Conservation (phyloP, 257 asterid species). For the Nemophila menziesii region DNA sequence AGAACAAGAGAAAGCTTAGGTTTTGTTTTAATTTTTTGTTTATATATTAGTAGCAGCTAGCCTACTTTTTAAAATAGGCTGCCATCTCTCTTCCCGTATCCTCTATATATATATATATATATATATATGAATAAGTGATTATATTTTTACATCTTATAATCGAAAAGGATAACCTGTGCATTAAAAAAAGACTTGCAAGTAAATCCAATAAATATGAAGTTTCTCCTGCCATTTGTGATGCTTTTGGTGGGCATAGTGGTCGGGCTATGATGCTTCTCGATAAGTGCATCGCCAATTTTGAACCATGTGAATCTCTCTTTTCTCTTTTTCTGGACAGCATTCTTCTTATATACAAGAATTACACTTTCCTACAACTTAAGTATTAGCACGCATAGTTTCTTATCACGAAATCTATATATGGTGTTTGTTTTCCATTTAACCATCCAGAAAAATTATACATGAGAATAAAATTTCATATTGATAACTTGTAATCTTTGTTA, state of each 20-base stretch:
- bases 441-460: not conserved
- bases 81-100: no score
- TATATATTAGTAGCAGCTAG: no score
- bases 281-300: conserved; percentile 73
- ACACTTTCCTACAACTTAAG: not conserved
- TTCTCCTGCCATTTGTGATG: conserved; percentile 9
- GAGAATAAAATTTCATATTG: not conserved
- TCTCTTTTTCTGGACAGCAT: not conserved
- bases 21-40: no score
- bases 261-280: conserved; percentile 54
- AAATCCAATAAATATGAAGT: conserved; percentile 5
- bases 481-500: not conserved
- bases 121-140: no score
- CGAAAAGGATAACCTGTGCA: not conserved
- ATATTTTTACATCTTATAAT: no score
- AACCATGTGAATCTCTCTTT: conserved; percentile 38
- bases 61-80: no score
- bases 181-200: conserved; percentile 15
- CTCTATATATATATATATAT: no score
- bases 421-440: not conserved
- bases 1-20: no score
- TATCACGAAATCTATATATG: not conserved
- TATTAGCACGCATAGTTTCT: no score
- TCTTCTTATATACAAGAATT: not conserved
- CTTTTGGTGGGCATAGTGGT: conserved; percentile 13